Evolutionary conservation across 1,284 basidiomycete species (phyloP), one percentile per base, ranked within the genome.

Genomic region (Xanthoconium separans): DNA sequence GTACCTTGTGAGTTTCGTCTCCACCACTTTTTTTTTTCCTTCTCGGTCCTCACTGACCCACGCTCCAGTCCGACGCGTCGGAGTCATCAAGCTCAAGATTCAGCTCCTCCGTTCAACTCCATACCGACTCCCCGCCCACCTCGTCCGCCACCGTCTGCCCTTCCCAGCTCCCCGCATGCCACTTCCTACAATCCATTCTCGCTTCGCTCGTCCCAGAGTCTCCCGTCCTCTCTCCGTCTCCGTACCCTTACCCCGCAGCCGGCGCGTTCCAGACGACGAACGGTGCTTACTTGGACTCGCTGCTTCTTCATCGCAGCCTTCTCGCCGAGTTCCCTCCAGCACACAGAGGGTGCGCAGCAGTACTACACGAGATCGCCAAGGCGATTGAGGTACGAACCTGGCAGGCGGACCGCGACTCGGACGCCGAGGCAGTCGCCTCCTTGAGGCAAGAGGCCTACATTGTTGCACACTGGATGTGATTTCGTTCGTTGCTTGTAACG

Each of bases 261-360:
- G 72, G 74, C 49, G 80, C 80, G 60, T 68, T 83, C 59, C 79
- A 80, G 61, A 87, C 84, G 51, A 85, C 84, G 50, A 77, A 77
- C 71, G 87, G 85, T 60, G 85, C 80, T 56, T 89, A 88, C 65
- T 79, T 89, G 69, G 87, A 89, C 62, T 75, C 79, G 48, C 83
- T 89, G 60, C 87, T 88, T 70, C 82, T 82, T 2, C 87, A 89
- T 71, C 85, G 87, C 64, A 81, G 85, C 65, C 79, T 85, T 39
- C 75, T 85, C 57, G 73, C 70, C 57, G 78, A 83, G 10, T 83
- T 74, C 62, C 87, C 86, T 29, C 71, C 73, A 47, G 82, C 73
- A 9, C 87, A 89, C 71, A 69, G 60, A 54, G 76, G 78, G 29
- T 89, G 87, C 71, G 80, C 84, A 44, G 70, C 75, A 51, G 83